Percentiles rank a stretch among this genome's conserved stretches.
Evolutionary conservation across 257 asterid species (phyloP).

Genomic region (Ehretia macrophylla): DNA sequence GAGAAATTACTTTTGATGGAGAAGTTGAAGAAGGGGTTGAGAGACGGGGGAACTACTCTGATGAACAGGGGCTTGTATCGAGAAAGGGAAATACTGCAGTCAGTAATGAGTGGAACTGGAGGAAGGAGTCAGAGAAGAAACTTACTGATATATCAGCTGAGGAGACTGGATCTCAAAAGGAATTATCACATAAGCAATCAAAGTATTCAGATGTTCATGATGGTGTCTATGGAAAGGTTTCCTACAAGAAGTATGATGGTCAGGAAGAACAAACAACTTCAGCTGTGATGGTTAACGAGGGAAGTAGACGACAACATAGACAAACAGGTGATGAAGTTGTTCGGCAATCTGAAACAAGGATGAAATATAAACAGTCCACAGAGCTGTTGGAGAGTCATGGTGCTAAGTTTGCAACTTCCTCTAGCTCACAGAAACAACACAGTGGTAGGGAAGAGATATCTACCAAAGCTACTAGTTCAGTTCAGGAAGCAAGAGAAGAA

Average conservation of each 20-base stretch:
- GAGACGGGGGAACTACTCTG: slow-evolving; percentile 33
- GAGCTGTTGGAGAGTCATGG: slow-evolving; percentile 29
- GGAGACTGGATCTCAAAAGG: slow-evolving; percentile 40
- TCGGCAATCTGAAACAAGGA: slow-evolving; percentile 39
- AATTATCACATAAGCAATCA: slow-evolving; percentile 30
- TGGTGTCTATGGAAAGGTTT: slow-evolving; percentile 30
- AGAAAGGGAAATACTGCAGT: slow-evolving; percentile 29
- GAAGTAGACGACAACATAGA: slow-evolving; percentile 28
- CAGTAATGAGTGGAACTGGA: slow-evolving; percentile 47
- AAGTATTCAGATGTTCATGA: slow-evolving; percentile 25
- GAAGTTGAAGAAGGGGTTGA: slow-evolving; percentile 23
- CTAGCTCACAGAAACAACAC: slow-evolving; percentile 32
- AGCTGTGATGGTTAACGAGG: slow-evolving; percentile 27
- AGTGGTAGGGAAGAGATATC: slow-evolving; percentile 32
- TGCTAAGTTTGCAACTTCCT: slow-evolving; percentile 28
- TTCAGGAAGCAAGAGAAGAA: slow-evolving; percentile 35
- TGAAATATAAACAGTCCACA: slow-evolving; percentile 51
- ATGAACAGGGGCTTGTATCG: slow-evolving; percentile 33
- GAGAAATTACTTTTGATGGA: slow-evolving; percentile 30
- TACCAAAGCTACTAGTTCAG: slow-evolving; percentile 30
- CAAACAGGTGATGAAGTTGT: slow-evolving; percentile 34
- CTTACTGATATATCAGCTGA: slow-evolving; percentile 56
- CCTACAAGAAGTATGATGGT: slow-evolving; percentile 36
- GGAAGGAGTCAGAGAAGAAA: slow-evolving; percentile 87
- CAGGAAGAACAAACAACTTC: slow-evolving; percentile 30